Percentiles rank a stretch among this genome's conserved stretches.
These are phyloP conservation scores for Cercis canadensis DNA, from an alignment of 306 rosid species.

Conservation along the genomic window DNA sequence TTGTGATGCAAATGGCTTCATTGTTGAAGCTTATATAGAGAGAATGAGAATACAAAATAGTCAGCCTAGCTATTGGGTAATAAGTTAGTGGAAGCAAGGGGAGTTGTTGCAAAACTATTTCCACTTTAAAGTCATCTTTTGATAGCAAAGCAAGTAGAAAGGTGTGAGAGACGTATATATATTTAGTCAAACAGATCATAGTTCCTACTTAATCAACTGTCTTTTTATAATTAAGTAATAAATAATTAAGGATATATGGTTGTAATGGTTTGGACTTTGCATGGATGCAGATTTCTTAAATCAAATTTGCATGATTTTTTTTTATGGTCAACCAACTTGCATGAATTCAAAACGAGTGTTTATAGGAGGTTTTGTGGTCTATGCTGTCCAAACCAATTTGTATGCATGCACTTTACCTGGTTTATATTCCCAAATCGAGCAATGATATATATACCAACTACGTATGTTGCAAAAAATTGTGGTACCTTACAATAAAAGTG, in stretches of 20 bases:
- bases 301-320: not conserved
- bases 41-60: not conserved
- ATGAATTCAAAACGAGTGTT: not conserved
- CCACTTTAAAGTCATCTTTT: conserved; percentile 14
- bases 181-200: not conserved
- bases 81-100: conserved; percentile 8
- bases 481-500: too few relatives aligned
- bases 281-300: not conserved
- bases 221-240: too few relatives aligned
- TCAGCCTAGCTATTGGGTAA: not conserved
- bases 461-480: too few relatives aligned
- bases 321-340: too few relatives aligned
- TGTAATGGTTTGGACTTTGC: not conserved
- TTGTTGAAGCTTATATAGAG: conserved; percentile 39
- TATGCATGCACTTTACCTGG: too few relatives aligned
- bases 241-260: too few relatives aligned
- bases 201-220: not conserved
- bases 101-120: conserved; percentile 40
- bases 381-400: too few relatives aligned
- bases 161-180: not conserved
- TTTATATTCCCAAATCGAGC: too few relatives aligned
- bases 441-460: too few relatives aligned
- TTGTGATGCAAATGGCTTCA: conserved; percentile 28
- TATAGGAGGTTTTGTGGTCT: too few relatives aligned
- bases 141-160: conserved; percentile 28